Conservation (phyloP, 371 early-diverging fungal genomes). For the Batkoa obscura region DNA sequence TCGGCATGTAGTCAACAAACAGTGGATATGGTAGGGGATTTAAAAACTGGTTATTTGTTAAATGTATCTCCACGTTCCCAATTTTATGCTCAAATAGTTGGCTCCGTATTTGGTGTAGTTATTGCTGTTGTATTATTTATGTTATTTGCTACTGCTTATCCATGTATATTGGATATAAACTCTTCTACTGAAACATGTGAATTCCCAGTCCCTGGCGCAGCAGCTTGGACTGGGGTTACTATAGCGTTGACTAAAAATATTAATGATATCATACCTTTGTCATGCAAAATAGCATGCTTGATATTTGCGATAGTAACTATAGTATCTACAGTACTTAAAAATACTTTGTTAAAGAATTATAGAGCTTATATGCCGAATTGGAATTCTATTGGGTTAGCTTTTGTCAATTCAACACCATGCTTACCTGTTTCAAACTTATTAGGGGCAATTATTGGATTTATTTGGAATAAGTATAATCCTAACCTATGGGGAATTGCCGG, state of each 20-base stretch:
- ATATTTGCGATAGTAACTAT: conserved; percentile 23
- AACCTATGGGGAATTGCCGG: conserved; percentile 20
- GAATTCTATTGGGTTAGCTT: conserved; percentile 43
- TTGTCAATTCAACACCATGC: conserved; percentile 34
- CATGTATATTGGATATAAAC: conserved; percentile 17
- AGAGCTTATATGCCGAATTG: conserved; percentile 32
- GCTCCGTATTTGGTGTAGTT: conserved; percentile 37
- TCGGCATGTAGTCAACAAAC: conserved; percentile 36
- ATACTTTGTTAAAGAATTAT: conserved; percentile 21
- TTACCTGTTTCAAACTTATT: conserved; percentile 34
- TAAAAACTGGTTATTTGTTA: conserved; percentile 40
- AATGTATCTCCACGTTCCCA: conserved; percentile 42
- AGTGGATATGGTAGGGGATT: conserved; percentile 45
- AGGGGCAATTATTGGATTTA: conserved; percentile 25
- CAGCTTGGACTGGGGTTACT: conserved; percentile 38
- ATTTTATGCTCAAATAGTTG: conserved; percentile 40
- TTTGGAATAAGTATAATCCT: conserved; percentile 28
- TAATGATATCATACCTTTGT: conserved; percentile 13
- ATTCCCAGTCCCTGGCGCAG: conserved; percentile 32
- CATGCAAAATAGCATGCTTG: conserved; percentile 17
- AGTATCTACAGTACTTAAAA: conserved; percentile 16
- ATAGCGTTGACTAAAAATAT: conserved; percentile 13
- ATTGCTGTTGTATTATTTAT: conserved; percentile 35
- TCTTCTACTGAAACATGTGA: conserved; percentile 12
- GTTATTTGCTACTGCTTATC: conserved; percentile 36